phyloP scores from a whole-genome alignment of 2,329 filamentous ascomycete genomes.

The Stenocarpella maydis region DNA sequence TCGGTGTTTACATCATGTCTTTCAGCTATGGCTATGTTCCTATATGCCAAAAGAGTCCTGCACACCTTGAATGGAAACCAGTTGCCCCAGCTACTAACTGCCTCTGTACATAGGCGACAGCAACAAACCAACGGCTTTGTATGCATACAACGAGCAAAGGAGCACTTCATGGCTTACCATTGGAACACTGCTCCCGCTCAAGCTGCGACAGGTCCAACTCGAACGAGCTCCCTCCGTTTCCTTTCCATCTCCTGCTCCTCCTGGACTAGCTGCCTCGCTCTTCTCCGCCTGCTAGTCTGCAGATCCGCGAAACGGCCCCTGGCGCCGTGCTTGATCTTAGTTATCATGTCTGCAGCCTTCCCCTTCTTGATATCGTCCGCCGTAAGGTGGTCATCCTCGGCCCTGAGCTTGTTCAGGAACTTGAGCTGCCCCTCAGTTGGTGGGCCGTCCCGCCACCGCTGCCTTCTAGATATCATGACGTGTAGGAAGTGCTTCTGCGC shows the following conservation, averaged over 20 bases:
- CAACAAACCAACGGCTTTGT: background rate
- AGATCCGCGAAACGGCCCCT: slow-evolving; percentile 66
- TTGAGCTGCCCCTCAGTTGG: slow-evolving; percentile 73
- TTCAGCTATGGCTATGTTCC: background rate
- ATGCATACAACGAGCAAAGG: background rate
- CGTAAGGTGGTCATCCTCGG: slow-evolving; percentile 61
- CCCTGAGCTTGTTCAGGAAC: slow-evolving; percentile 73
- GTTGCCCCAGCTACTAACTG: background rate
- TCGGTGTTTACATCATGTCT: background rate
- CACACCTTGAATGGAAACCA: background rate
- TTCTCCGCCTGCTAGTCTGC: slow-evolving; percentile 61
- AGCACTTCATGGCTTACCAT: slow-evolving; percentile 16
- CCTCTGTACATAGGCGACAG: background rate
- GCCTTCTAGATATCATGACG: slow-evolving; percentile 70
- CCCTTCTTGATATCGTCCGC: slow-evolving; percentile 75
- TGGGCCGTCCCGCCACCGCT: slow-evolving; percentile 73
- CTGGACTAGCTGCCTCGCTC: slow-evolving; percentile 48
- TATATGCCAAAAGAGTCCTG: background rate
- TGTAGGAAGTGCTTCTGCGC: slow-evolving; percentile 72
- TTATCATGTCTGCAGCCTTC: slow-evolving; percentile 88
- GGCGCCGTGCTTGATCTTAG: slow-evolving; percentile 86
- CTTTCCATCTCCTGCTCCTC: slow-evolving; percentile 50
- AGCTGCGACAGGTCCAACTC: slow-evolving; percentile 60
- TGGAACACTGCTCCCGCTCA: slow-evolving; percentile 31
- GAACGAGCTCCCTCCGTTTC: slow-evolving; percentile 59